Conservation (phyloP, 2,329 filamentous ascomycete species). For the Stachybotrys echinatus region DNA sequence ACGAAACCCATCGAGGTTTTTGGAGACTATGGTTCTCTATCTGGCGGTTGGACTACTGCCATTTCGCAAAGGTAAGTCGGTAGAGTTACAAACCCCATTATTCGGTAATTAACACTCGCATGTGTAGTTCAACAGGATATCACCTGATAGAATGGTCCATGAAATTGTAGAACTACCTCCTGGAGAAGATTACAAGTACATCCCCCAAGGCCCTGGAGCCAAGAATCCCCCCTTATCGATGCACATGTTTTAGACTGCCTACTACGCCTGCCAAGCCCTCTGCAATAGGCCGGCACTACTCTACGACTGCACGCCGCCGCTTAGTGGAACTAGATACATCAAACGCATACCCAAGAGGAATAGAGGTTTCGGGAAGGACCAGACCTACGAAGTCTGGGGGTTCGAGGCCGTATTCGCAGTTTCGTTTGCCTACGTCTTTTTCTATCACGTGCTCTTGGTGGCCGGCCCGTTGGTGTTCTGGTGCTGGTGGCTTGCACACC, state of each 20-base stretch:
- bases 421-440: not conserved
- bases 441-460: not conserved
- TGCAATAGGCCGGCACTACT: not conserved
- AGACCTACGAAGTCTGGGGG: not conserved
- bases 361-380: not conserved
- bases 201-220: not conserved
- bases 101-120: not conserved
- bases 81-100: not conserved
- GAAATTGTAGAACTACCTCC: not conserved
- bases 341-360: not conserved
- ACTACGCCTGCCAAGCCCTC: not conserved
- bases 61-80: not conserved
- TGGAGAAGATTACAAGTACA: not conserved
- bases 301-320: not conserved
- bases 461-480: not conserved
- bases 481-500: not conserved
- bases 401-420: not conserved
- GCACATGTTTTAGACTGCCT: not conserved
- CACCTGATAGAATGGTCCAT: not conserved
- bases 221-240: not conserved
- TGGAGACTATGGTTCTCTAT: not conserved
- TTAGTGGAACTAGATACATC: not conserved
- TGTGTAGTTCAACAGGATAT: not conserved
- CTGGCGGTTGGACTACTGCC: not conserved
- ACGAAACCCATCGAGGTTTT: not conserved